Evolutionary conservation across 257 asterid genomes (phyloP).

Genomic region (Petunia axillaris): DNA sequence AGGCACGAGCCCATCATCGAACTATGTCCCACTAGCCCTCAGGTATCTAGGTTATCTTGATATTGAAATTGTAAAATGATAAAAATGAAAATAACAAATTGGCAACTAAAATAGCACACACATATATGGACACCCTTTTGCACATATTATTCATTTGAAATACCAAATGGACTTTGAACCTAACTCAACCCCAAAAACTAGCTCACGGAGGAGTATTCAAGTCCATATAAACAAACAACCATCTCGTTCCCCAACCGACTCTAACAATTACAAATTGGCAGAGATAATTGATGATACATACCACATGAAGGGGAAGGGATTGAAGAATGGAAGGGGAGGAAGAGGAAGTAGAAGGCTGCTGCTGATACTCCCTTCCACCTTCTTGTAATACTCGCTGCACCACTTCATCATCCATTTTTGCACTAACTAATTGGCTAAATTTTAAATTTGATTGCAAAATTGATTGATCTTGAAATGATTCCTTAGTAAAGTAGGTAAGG

Average conservation of each 20-base stretch:
- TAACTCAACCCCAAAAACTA: no score
- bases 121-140: neutral
- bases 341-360: slow-evolving; percentile 83
- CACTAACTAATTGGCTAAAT: no score
- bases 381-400: slow-evolving; percentile 89
- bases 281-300: slow-evolving; percentile 29
- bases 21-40: no score
- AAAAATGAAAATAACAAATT: neutral
- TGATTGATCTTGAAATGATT: neutral
- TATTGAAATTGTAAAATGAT: no score
- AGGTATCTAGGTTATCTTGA: no score
- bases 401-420: slow-evolving; percentile 79
- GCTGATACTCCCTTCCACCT: slow-evolving; percentile 96
- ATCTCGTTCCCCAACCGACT: no score
- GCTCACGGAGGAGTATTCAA: no score
- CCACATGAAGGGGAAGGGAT: slow-evolving; percentile 97
- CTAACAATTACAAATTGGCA: neutral
- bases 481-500: slow-evolving; percentile 9
- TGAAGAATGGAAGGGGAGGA: slow-evolving; percentile 94
- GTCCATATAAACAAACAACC: no score
- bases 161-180: no score
- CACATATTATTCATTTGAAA: neutral
- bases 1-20: neutral
- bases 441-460: neutral
- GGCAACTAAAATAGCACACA: neutral